Base-by-base conservation (phyloP, 805 yeast genomes). In the Wickerhamomyces sydowiorum region DNA sequence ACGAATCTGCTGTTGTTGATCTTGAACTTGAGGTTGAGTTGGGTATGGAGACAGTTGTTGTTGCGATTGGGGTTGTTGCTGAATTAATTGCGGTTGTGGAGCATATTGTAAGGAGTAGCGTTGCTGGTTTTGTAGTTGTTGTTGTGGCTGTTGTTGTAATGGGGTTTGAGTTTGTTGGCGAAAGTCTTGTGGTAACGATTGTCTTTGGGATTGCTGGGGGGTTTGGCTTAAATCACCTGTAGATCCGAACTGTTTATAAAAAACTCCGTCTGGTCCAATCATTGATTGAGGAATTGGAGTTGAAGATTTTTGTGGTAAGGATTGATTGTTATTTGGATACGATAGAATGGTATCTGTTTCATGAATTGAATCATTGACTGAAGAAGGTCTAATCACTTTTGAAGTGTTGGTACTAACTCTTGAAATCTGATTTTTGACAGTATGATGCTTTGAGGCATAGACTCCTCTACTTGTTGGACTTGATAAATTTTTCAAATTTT, bases 401-500 rank as follows among this genome's bases (percentile, higher is more conserved):
- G 69, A 60, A 8, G 54, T 46, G 18, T 50, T 42, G 7, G 67
- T 56, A 4, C 63, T 56, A 0, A 61, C 56, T 29, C 66, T 53
- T 6, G 61, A 56, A 15, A 55, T 29, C 7, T 37, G 42, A 7
- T 27, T 22, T 34, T 49, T 48, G n/a, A 41, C 37, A 1, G 46
- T 39, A 20, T 50, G 55, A 32, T 52, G 42, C 39, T 53, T 53
- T 17, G 48, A 23, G 6, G 58, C 59, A 39, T 54, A 57, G 13
- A 38, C 44, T 7, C 52, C 52, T 41, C 61, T 54, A 32, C 44
- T 43, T 3, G 51, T 25, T 17, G 61, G 55, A n/a, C 75, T 75
- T 18, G 81, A 68, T 44, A 84, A 68, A 14, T 72, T 63, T 2
- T 93, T 83, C 51, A 89, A 69, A 37, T 69, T 70, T 58, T 81